Conservation (phyloP, 164 flowering plant genomes). For the Annona squamosa region DNA sequence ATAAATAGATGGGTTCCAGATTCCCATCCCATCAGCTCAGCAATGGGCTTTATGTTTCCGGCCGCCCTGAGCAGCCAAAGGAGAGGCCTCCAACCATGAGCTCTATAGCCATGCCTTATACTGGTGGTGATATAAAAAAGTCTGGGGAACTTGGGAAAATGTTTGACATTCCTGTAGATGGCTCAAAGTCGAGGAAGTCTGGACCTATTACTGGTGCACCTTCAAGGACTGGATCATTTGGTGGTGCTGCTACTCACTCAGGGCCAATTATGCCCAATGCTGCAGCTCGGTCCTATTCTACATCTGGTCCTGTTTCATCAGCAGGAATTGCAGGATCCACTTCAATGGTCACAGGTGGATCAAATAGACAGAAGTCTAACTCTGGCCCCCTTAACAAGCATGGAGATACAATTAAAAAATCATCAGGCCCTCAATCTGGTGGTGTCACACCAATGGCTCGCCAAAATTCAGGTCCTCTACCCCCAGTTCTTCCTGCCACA, state of each 20-base stretch:
- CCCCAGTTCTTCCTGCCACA: slow-evolving; percentile 81
- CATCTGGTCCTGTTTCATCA: slow-evolving; percentile 49
- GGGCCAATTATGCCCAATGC: slow-evolving; percentile 59
- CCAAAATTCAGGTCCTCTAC: slow-evolving; percentile 82
- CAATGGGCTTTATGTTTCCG: slow-evolving; percentile 89
- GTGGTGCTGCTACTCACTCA: slow-evolving; percentile 78
- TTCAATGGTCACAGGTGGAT: slow-evolving; percentile 38
- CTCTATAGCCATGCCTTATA: slow-evolving; percentile 87
- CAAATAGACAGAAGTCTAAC: slow-evolving; percentile 58
- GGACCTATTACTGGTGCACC: slow-evolving; percentile 80
- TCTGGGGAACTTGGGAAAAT: slow-evolving; percentile 98
- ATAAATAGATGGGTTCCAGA: slow-evolving; percentile 75
- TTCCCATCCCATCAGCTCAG: slow-evolving; percentile 93
- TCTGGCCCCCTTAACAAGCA: slow-evolving; percentile 90
- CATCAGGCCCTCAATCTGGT: slow-evolving; percentile 92
- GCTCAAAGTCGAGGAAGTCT: slow-evolving; percentile 80
- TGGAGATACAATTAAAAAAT: slow-evolving; percentile 76
- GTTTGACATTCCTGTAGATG: slow-evolving; percentile 90
- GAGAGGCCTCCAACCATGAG: slow-evolving; percentile 85
- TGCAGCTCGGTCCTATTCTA: slow-evolving; percentile 45
- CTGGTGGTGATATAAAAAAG: slow-evolving; percentile 95
- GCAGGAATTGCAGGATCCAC: slow-evolving; percentile 46
- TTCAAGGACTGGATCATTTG: slow-evolving; percentile 82
- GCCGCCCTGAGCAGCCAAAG: slow-evolving; percentile 93
- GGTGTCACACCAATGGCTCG: slow-evolving; percentile 57